Evolutionary conservation across 2,329 filamentous ascomycete species (phyloP).

Genomic region (Penicillium janthinellum): DNA sequence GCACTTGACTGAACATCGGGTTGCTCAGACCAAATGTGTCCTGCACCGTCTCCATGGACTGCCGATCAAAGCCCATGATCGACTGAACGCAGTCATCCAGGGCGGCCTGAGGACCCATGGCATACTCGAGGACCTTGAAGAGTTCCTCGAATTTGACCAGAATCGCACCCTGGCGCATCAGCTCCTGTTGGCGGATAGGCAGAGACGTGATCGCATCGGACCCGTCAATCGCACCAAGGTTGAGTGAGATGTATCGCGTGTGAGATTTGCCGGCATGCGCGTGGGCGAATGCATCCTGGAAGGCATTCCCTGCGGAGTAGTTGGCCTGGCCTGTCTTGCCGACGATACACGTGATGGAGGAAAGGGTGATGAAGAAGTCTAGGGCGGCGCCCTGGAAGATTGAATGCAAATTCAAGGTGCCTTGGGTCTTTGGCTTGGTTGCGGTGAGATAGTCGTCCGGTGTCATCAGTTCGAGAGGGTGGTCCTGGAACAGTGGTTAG

Average conservation of each 20-base stretch:
- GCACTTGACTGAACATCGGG: slow-evolving; percentile 4
- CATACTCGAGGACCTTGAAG: slow-evolving; percentile 5
- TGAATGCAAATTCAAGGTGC: slow-evolving; percentile 3
- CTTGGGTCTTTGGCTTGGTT: slow-evolving; percentile 1
- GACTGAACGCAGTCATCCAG: neutral
- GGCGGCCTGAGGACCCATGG: slow-evolving; percentile 1
- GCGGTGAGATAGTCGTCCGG: neutral
- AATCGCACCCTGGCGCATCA: slow-evolving; percentile 3
- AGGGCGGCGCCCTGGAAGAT: neutral
- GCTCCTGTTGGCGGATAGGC: slow-evolving; percentile 1
- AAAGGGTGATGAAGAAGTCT: slow-evolving; percentile 3
- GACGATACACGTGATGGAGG: slow-evolving; percentile 2
- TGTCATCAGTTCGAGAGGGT: slow-evolving; percentile 2
- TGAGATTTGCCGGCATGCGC: neutral
- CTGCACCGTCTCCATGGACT: slow-evolving; percentile 2
- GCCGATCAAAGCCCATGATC: slow-evolving; percentile 2
- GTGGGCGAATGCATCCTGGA: slow-evolving; percentile 1
- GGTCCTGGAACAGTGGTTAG: neutral
- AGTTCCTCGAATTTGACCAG: slow-evolving; percentile 5
- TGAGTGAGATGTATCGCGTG: neutral
- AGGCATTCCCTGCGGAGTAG: slow-evolving; percentile 3
- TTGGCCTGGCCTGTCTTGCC: slow-evolving; percentile 3
- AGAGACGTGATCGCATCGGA: slow-evolving; percentile 1
- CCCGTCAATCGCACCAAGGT: slow-evolving; percentile 1
- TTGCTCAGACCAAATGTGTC: slow-evolving; percentile 1